Percentiles rank a stretch among this genome's conserved stretches.
Evolutionary conservation across 2,329 filamentous ascomycete species (phyloP).

Genomic region (Fusarium sp.): DNA sequence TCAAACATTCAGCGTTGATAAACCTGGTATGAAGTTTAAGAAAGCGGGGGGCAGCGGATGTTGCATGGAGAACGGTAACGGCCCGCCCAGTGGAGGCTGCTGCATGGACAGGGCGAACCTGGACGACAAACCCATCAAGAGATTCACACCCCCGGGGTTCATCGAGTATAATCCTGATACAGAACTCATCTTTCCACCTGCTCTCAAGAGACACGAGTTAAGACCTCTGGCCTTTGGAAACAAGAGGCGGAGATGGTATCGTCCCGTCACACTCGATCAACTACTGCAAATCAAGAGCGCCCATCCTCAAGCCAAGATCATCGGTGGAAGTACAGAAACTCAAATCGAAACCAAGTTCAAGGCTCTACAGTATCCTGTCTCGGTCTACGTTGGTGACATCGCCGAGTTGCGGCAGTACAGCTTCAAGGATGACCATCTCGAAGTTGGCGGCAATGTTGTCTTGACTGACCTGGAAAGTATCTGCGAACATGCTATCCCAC

Average conservation of each 20-base stretch:
- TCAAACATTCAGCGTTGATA: conserved; percentile 82
- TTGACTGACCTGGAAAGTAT: conserved; percentile 92
- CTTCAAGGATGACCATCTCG: conserved; percentile 85
- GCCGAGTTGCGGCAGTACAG: conserved; percentile 86
- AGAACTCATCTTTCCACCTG: conserved; percentile 93
- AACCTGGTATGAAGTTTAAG: conserved; percentile 61
- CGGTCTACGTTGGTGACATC: conserved; percentile 94
- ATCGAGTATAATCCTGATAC: conserved; percentile 96
- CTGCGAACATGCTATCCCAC: conserved; percentile 81
- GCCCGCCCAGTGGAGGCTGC: conserved; percentile 65
- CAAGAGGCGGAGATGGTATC: conserved; percentile 94
- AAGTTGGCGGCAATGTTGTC: conserved; percentile 93
- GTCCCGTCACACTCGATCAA: conserved; percentile 88
- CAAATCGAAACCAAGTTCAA: conserved; percentile 99
- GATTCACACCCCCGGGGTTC: conserved; percentile 89
- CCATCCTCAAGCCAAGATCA: conserved; percentile 90
- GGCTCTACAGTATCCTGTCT: conserved; percentile 88
- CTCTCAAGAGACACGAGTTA: conserved; percentile 85
- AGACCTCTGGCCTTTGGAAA: conserved; percentile 91
- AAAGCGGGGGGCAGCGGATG: conserved; percentile 69
- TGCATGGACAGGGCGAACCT: conserved; percentile 74
- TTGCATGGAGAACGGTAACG: conserved; percentile 77
- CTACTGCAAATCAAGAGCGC: conserved; percentile 91
- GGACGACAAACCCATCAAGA: conserved; percentile 70
- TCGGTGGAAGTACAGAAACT: conserved; percentile 95